Evolutionary conservation across 2,329 filamentous ascomycete species (phyloP), one percentile per base, ranked within the genome.

Genomic region (Neurospora sp.): DNA sequence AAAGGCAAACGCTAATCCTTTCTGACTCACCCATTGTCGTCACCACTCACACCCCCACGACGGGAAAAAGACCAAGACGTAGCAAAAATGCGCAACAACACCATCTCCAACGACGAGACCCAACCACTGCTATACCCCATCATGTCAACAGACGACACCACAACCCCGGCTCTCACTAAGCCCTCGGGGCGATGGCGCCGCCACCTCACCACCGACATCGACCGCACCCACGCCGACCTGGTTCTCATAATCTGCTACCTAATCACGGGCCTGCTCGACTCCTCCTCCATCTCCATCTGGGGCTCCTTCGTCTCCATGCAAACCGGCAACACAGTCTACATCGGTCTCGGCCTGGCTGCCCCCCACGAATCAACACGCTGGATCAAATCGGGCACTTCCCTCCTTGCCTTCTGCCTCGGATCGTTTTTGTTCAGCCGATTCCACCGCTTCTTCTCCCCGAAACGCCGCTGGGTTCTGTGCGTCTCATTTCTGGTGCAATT

Each of bases 231-330:
- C 84, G 87, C 89, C 15, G 91, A 95, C 76, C 73, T 91, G 1
- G 81, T 93, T 23, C 83, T 95, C 46, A 81, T 95, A 4, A 81
- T 87, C 38, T 93, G 90, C 80, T 94, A 93, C 78, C 81, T 92
- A 73, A 90, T 93, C 77, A 94, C 92, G 0, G 92, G 92, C 4
- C 82, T 95, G 11, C 84, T 93, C 8, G 92, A 95, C 79, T 92
- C 90, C 79, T 89, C 90, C 2, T 89, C 91, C 2, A 90, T 92
- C 66, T 90, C 89, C 70, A 90, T 91, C 58, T 94, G 91, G 89
- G 90, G 91, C 13, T 90, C 90, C 2, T 95, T 95, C 75, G 91
- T 93, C 52, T 92, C 89, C 75, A 94, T 94, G 91, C 92, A 94
- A 77, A 94, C 91, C 39, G 91, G 91, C 70, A 95, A 95, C 79